Evolutionary conservation across 768 basidiomycete genomes (phyloP).

Genomic region (Calocybe gangraenosa): DNA sequence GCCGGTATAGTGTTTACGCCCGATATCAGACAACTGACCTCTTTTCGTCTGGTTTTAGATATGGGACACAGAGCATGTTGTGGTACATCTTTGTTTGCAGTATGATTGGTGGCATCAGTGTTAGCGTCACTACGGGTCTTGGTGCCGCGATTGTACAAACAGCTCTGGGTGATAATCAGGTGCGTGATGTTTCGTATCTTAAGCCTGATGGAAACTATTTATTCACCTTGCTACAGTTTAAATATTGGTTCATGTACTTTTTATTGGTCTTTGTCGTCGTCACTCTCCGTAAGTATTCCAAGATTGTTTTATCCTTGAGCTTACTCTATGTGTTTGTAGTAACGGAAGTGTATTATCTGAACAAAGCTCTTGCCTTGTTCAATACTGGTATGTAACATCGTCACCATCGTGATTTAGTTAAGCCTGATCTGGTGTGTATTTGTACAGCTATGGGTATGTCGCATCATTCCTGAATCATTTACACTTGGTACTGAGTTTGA

Average conservation of each 20-base stretch:
- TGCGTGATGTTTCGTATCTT: conserved; percentile 21
- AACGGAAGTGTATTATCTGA: conserved; percentile 92
- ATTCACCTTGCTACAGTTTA: conserved; percentile 56
- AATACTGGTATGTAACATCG: conserved; percentile 65
- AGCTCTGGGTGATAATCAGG: conserved; percentile 75
- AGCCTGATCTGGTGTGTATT: conserved; percentile 56
- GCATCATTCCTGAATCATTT: neutral
- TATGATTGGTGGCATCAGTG: conserved; percentile 94
- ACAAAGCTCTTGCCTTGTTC: conserved; percentile 93
- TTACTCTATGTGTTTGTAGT: conserved; percentile 34
- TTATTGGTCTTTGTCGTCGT: conserved; percentile 76
- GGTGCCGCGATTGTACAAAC: conserved; percentile 87
- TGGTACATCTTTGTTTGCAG: conserved; percentile 95
- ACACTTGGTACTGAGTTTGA: conserved; percentile 16
- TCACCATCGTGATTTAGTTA: conserved; percentile 4
- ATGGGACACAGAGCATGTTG: conserved; percentile 90
- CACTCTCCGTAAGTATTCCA: conserved; percentile 60
- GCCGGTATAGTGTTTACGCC: conserved; percentile 32
- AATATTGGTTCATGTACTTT: conserved; percentile 90
- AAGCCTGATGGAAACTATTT: neutral
- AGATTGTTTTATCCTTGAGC: conserved; percentile 10
- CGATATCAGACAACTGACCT: conserved; percentile 5
- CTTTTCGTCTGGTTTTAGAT: conserved; percentile 32
- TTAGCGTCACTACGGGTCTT: conserved; percentile 91
- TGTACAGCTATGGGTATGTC: conserved; percentile 17